These are phyloP conservation scores for Macrocybe gigantea DNA, from an alignment of 768 basidiomycete genomes.

Conservation along the genomic window DNA sequence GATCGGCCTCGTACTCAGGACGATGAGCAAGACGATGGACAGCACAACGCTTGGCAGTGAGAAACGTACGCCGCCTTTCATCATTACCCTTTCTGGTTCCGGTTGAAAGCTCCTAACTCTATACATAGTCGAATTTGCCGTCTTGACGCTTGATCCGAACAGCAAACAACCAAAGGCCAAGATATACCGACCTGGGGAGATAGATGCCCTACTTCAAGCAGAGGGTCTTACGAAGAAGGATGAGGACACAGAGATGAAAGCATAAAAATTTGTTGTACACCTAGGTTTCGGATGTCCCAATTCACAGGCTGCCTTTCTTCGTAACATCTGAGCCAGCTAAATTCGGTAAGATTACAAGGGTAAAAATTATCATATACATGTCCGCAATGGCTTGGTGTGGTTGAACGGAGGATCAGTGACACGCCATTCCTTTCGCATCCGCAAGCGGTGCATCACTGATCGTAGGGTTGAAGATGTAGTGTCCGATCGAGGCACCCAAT, in stretches of 20 bases:
- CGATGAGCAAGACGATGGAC: constrained; percentile 99
- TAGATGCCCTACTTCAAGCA: constrained; percentile 73
- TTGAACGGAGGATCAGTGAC: neutral
- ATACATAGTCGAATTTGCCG: constrained; percentile 87
- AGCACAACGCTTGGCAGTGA: constrained; percentile 94
- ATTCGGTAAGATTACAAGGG: neutral
- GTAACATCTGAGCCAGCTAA: neutral
- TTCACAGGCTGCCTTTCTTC: too few relatives aligned
- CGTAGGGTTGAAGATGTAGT: constrained; percentile 66
- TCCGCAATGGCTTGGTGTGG: neutral
- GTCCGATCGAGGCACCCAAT: constrained; percentile 75
- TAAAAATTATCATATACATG: neutral
- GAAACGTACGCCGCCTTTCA: constrained; percentile 60
- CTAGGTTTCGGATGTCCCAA: too few relatives aligned
- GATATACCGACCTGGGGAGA: constrained; percentile 86
- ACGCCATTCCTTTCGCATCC: constrained; percentile 38
- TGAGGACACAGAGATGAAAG: constrained; percentile 76
- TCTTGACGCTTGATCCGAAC: constrained; percentile 75
- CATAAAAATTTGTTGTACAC: constrained; percentile 22
- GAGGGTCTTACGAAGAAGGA: constrained; percentile 87
- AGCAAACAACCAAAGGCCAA: constrained; percentile 81
- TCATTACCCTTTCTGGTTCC: constrained; percentile 3
- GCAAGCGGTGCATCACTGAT: constrained; percentile 59
- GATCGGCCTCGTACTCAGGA: constrained; percentile 83
- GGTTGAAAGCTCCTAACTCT: neutral